phyloP scores from a whole-genome alignment of 2,329 filamentous ascomycete species.

The Microdochium trichocladiopsis region DNA sequence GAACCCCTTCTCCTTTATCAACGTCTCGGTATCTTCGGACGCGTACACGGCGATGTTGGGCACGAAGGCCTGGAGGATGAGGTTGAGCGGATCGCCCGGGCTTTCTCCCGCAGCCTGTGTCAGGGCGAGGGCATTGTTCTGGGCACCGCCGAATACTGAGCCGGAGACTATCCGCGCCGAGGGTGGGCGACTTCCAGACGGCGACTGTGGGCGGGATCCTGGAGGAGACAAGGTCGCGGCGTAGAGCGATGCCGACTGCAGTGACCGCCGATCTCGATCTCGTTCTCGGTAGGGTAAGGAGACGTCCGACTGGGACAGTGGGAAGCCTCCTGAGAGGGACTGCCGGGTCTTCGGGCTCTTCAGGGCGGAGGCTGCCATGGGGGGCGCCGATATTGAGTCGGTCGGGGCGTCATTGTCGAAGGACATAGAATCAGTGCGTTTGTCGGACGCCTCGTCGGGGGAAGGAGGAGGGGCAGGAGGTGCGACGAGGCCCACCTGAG shows the following conservation, averaged over 20 bases:
- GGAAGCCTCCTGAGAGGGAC: constrained; percentile 38
- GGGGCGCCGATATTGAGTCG: constrained; percentile 64
- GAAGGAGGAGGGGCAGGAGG: background rate
- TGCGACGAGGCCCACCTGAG: background rate
- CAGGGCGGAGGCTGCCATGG: constrained; percentile 53
- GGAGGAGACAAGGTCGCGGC: constrained; percentile 62
- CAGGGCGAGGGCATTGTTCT: constrained; percentile 33
- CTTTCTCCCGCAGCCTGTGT: constrained; percentile 33
- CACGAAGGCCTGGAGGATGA: constrained; percentile 80
- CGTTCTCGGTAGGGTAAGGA: constrained; percentile 34
- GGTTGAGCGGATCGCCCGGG: constrained; percentile 47
- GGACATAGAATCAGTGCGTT: constrained; percentile 4
- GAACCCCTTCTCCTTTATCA: constrained; percentile 81
- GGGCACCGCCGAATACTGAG: constrained; percentile 47
- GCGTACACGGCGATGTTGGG: constrained; percentile 83
- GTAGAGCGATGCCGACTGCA: constrained; percentile 53
- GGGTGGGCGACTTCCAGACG: constrained; percentile 47
- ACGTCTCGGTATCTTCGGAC: constrained; percentile 77
- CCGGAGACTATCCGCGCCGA: constrained; percentile 49
- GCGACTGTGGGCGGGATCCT: constrained; percentile 61
- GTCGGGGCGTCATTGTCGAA: constrained; percentile 37
- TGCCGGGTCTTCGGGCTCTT: constrained; percentile 57
- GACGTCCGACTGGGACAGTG: constrained; percentile 43
- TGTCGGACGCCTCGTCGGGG: background rate
- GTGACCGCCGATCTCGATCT: constrained; percentile 31